phyloP scores from a whole-genome alignment of 169 alveolate species.

The Plasmodium sp. region DNA sequence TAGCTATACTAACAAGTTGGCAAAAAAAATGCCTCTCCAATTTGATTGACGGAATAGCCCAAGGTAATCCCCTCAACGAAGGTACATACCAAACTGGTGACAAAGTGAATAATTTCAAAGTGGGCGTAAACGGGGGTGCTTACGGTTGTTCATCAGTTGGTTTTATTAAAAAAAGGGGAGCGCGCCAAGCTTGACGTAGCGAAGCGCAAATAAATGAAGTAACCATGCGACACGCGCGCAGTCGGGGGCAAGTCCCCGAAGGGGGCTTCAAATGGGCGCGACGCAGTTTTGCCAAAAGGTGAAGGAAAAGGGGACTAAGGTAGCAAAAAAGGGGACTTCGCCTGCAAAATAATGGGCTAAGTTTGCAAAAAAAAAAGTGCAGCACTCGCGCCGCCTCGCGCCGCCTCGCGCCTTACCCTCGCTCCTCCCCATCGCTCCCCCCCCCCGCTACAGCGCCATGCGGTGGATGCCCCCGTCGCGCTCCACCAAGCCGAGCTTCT shows the following conservation, averaged over 20 bases:
- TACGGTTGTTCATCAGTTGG: background rate
- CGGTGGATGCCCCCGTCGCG: conserved; percentile 7
- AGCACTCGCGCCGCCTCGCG: too few relatives aligned
- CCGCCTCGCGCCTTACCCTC: too few relatives aligned
- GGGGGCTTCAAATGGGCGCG: background rate
- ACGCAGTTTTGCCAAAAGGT: background rate
- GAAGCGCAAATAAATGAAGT: background rate
- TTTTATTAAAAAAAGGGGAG: background rate
- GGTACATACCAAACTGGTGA: background rate
- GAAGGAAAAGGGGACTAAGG: background rate
- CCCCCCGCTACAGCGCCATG: background rate
- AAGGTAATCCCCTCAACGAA: background rate
- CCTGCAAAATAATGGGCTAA: too few relatives aligned
- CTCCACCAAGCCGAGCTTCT: conserved; percentile 47
- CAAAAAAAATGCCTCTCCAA: too few relatives aligned
- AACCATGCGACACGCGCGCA: background rate
- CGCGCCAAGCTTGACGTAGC: background rate
- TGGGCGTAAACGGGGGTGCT: background rate
- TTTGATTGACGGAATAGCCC: background rate
- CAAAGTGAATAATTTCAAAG: background rate
- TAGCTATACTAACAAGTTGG: background rate
- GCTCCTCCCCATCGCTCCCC: background rate
- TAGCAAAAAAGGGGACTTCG: background rate
- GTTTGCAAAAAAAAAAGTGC: background rate
- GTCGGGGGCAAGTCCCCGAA: background rate